Percentiles rank a stretch among this genome's conserved stretches.
Evolutionary conservation across 1,284 basidiomycete species (phyloP).

Genomic region (Irpex lacteus): DNA sequence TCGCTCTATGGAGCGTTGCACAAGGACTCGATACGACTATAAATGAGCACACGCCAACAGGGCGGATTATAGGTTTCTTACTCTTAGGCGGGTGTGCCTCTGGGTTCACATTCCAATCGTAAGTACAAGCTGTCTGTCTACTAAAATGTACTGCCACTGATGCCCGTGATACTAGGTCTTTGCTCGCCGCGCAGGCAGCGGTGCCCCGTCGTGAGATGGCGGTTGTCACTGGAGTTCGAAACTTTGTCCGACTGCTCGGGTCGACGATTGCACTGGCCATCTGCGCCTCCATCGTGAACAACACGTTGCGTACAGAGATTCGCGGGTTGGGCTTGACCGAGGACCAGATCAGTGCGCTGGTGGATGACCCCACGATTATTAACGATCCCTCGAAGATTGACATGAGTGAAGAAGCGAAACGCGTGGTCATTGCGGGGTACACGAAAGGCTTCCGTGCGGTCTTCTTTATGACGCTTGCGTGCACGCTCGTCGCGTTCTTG

Average conservation of each 20-base stretch:
- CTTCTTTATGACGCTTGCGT: conserved; percentile 18
- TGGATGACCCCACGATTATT: conserved; percentile 19
- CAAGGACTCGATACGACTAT: conserved; percentile 28
- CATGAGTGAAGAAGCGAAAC: conserved; percentile 9
- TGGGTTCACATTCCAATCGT: conserved; percentile 22
- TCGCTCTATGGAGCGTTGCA: conserved; percentile 39
- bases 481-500: conserved; percentile 14
- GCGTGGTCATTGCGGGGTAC: conserved; percentile 17
- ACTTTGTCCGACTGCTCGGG: conserved; percentile 38
- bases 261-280: conserved; percentile 37
- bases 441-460: conserved; percentile 19
- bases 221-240: conserved; percentile 22
- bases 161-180: conserved; percentile 4
- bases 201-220: conserved; percentile 36
- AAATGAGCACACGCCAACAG: conserved; percentile 31
- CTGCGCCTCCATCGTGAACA: conserved; percentile 28
- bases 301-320: conserved; percentile 14
- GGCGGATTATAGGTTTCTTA: conserved; percentile 38
- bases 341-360: conserved; percentile 10
- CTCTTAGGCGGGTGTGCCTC: conserved; percentile 33
- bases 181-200: conserved; percentile 30
- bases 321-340: conserved; percentile 9
- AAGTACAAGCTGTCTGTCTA: not conserved
- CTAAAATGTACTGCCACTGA: not conserved
- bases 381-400: conserved; percentile 7